These are phyloP conservation scores for Globisporangium heterothallicum DNA, from an alignment of 352 stramenopile genomes.

Conservation along the genomic window DNA sequence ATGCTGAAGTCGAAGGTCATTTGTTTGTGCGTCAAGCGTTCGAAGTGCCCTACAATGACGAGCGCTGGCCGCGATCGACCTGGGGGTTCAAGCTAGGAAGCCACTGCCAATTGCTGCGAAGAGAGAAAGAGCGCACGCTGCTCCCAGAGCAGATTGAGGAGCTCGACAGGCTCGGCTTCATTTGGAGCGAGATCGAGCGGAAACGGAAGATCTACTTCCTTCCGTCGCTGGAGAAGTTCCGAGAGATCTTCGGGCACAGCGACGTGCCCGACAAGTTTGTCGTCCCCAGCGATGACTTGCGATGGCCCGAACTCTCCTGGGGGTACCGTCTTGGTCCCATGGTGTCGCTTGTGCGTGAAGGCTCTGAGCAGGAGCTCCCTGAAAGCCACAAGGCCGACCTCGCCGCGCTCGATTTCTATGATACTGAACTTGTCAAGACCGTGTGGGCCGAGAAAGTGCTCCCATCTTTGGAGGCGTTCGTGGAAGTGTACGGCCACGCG, in stretches of 20 bases:
- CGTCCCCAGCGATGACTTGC: constrained; percentile 14
- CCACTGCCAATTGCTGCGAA: constrained; percentile 87
- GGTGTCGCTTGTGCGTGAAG: constrained; percentile 13
- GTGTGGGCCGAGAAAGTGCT: constrained; percentile 35
- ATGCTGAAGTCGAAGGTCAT: constrained; percentile 86
- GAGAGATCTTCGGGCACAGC: constrained; percentile 29
- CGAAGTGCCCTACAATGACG: constrained; percentile 62
- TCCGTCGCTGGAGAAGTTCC: constrained; percentile 27
- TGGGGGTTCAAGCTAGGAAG: constrained; percentile 89
- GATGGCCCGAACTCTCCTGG: constrained; percentile 19
- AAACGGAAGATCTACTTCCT: constrained; percentile 61
- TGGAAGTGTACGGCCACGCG: constrained; percentile 21
- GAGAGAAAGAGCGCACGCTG: constrained; percentile 40
- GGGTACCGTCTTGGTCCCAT: constrained; percentile 19
- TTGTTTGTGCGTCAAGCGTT: constrained; percentile 89
- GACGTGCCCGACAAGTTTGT: constrained; percentile 34
- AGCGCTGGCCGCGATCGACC: constrained; percentile 76
- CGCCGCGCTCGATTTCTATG: constrained; percentile 36
- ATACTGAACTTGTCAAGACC: constrained; percentile 16
- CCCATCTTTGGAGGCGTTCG: constrained; percentile 33
- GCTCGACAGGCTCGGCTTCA: constrained; percentile 59
- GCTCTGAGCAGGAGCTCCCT: constrained; percentile 1
- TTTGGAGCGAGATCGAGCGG: constrained; percentile 66
- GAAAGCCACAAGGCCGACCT: constrained; percentile 15
- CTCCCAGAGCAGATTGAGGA: constrained; percentile 19